Base-by-base conservation (phyloP, 352 stramenopile genomes). In the Globisporangium carolinianum region DNA sequence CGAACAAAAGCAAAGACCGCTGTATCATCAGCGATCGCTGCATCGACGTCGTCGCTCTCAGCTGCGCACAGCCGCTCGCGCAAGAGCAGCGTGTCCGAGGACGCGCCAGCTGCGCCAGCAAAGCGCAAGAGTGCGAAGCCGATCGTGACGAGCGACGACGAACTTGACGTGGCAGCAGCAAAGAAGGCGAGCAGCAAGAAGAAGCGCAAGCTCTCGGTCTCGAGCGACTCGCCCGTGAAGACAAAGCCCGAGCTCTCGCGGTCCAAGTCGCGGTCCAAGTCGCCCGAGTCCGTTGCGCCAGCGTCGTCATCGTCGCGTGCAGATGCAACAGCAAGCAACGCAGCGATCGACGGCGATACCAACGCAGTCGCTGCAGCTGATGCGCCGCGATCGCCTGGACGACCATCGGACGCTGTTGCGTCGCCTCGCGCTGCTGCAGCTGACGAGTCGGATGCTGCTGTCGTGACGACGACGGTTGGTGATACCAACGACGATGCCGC, bases 161-260 rank as follows among this genome's bases (percentile, higher is more conserved):
- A 79, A 54, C 57, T 63, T 17, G 56, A 62, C 1, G 10, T 48
- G 7, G 47, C 47, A 17, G 56, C 54, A 11, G 53, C 57, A 32
- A 51, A 62, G 36, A 41, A 61, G 4, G 18, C 58, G 18, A 65
- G 9, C 9, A 32, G 18, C 0, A 78, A 75, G 61, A 72, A 63
- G 51, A 82, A 83, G 68, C 75, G 72, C 50, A 81, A 77, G 49
- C 43, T 77, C 32, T 75, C 66, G 0, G 61, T 78, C 48, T 37
- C 46, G 8, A 56, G 5, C 9, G 63, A 72, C 46, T 71, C 60
- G 2, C 51, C 65, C 6, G 32, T 57, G 18, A 72, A 68, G 42
- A 52, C 53, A 54, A 67, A 67, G 18, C 56, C 61, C 5, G 61
- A 63, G 50, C n/a, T 61, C 24, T 58, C 61, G 35, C 52, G 50